Percentiles rank a stretch among this genome's conserved stretches.
phyloP scores from a whole-genome alignment of 129 eudicot species.

The Escallonia herrerae region DNA sequence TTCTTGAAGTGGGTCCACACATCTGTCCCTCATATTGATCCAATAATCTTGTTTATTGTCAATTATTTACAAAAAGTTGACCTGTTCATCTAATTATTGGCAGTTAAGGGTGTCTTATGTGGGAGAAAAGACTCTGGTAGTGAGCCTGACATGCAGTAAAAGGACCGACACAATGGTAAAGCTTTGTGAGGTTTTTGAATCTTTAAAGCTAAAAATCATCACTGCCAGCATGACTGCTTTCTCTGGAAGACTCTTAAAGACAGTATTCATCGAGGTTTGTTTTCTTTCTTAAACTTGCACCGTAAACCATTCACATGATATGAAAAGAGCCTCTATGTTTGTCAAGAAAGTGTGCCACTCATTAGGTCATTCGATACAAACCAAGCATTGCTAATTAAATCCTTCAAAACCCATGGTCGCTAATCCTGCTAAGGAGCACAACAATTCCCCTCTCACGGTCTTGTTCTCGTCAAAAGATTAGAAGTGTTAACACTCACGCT shows the following conservation, averaged over 20 bases:
- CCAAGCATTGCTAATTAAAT: too few relatives aligned
- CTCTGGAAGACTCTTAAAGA: conserved; percentile 55
- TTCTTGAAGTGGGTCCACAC: conserved; percentile 45
- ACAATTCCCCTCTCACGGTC: too few relatives aligned
- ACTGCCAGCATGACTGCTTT: conserved; percentile 54
- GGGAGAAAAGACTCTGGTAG: conserved; percentile 61
- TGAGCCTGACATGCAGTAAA: conserved; percentile 58
- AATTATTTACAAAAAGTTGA: neutral
- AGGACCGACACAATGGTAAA: conserved; percentile 60
- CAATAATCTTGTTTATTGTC: too few relatives aligned
- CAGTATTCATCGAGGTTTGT: conserved; percentile 62
- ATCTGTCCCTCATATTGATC: neutral
- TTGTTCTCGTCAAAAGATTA: too few relatives aligned
- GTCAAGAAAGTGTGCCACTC: too few relatives aligned
- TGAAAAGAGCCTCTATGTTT: too few relatives aligned
- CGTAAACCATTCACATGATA: too few relatives aligned
- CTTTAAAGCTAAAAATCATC: conserved; percentile 64
- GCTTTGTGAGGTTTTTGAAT: conserved; percentile 68
- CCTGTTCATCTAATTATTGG: neutral
- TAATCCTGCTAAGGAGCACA: too few relatives aligned
- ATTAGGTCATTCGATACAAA: too few relatives aligned
- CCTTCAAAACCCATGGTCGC: too few relatives aligned
- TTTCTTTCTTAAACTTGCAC: too few relatives aligned
- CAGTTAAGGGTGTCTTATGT: conserved; percentile 54
- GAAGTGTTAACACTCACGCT: too few relatives aligned